Evolutionary conservation across 176 grass and related monocot species (phyloP).

Genomic region (Areca catechu): DNA sequence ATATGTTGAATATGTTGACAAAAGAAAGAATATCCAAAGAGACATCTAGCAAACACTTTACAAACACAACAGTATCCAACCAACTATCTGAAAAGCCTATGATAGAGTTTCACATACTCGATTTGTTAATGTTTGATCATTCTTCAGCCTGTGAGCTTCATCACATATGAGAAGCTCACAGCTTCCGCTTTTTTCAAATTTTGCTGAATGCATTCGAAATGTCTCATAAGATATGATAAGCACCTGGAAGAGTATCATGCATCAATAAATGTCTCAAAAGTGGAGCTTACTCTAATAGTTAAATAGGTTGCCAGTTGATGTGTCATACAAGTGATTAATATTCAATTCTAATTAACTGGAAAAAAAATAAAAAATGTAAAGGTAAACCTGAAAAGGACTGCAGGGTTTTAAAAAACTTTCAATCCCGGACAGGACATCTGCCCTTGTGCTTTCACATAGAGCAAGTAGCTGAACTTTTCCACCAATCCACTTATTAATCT

Average conservation of each 20-base stretch:
- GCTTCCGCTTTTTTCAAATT: constrained; percentile 77
- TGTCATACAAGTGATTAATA: constrained; percentile 1
- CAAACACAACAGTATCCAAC: not conserved
- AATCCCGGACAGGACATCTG: constrained; percentile 90
- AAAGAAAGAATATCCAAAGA: not conserved
- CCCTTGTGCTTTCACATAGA: constrained; percentile 87
- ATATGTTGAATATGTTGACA: too few relatives aligned
- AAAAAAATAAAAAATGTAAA: constrained; percentile 4
- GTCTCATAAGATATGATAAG: constrained; percentile 97
- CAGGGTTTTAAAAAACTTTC: constrained; percentile 75
- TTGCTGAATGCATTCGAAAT: constrained; percentile 92
- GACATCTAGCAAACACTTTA: not conserved
- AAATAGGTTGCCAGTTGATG: too few relatives aligned
- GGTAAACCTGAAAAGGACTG: constrained; percentile 67
- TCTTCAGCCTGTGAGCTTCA: constrained; percentile 94
- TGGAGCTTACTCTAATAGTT: too few relatives aligned
- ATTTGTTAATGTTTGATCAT: constrained; percentile 94
- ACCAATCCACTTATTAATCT: constrained; percentile 88
- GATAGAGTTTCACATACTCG: constrained; percentile 34
- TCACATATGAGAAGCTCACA: constrained; percentile 98
- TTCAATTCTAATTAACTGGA: constrained; percentile 18
- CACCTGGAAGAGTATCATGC: constrained; percentile 49
- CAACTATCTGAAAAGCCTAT: too few relatives aligned
- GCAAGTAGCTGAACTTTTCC: constrained; percentile 64
- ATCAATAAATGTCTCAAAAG: not conserved